Percentiles rank a stretch among this genome's conserved stretches.
These are phyloP conservation scores for Dimocarpus longan DNA, from an alignment of 345 rosid species.

Conservation along the genomic window DNA sequence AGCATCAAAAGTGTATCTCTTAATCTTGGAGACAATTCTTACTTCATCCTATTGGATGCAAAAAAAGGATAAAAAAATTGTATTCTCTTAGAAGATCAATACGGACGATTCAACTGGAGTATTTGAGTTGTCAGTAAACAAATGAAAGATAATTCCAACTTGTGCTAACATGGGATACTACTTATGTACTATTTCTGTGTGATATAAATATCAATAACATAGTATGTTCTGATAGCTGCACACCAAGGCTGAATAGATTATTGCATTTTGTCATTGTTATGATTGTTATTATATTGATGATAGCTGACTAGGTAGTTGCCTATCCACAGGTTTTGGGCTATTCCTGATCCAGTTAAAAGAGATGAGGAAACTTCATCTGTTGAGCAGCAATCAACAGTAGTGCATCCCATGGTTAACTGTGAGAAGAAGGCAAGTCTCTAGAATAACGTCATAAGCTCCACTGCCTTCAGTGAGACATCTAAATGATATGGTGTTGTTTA, in stretches of 20 bases:
- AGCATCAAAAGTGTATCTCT: background rate
- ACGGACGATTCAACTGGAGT: no score
- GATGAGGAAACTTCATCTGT: slow-evolving; percentile 38
- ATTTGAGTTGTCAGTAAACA: background rate
- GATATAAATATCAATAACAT: background rate
- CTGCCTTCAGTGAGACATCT: slow-evolving; percentile 12
- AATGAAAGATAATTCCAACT: slow-evolving; percentile 8
- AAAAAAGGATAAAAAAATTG: background rate
- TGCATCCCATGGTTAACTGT: slow-evolving; percentile 63
- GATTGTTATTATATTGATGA: background rate
- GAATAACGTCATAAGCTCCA: slow-evolving; percentile 12
- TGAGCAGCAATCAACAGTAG: slow-evolving; percentile 37
- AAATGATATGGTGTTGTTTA: slow-evolving; percentile 22
- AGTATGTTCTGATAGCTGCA: background rate
- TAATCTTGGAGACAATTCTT: background rate
- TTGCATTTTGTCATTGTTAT: background rate
- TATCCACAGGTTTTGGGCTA: slow-evolving; percentile 57
- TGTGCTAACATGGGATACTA: background rate
- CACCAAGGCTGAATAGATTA: background rate
- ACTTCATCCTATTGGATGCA: background rate
- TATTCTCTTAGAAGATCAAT: background rate
- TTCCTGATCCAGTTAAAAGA: slow-evolving; percentile 45
- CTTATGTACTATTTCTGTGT: background rate
- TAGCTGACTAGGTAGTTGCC: slow-evolving; percentile 13
- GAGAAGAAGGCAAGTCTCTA: slow-evolving; percentile 65